Evolutionary conservation across 2,329 filamentous ascomycete genomes (phyloP), one percentile per base, ranked within the genome.

Genomic region (Penicillium glabrum): DNA sequence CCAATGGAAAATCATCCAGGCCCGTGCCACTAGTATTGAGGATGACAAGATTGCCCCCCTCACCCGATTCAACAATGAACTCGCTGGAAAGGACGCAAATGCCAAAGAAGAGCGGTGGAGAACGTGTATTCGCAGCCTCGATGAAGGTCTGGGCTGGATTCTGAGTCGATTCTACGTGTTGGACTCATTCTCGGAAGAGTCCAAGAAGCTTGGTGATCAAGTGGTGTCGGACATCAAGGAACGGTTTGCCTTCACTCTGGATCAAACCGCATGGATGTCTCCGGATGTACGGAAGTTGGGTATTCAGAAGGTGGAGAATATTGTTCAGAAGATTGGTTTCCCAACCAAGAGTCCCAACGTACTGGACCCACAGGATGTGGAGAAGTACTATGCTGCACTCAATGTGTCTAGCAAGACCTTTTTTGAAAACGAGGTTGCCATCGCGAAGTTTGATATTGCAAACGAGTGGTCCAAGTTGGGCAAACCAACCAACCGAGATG

Each of bases 141-240:
- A 89, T 60, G 69, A 72, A 23, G 81, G 82, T 5, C 70, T 90
- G 23, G 83, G 83, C 2, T 90, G 87, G 87, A 86, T 89, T 48
- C 74, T 89, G 16, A 88, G 86, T 67, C 83, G 86, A 23, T 90
- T 90, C 75, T 91, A 87, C 61, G 80, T 90, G 2, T 83, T 90
- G 59, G 84, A 84, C 48, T 82, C 86, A 1, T 91, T 90, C 65
- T 85, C 86, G 0, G 80, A 86, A 13, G 82, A 85, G 21, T 86
- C 86, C 0, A 89, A 89, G 68, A 74, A 83, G 4, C 83, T 89
- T 46, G 87, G 87, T 16, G 85, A 90, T 56, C 81, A 85, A 53
- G 86, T 92, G 62, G 83, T 90, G n/a, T 82, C 82, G 10, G 86
- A 89, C 61, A 87, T 91, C 68, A 89, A 89, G 70, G 78, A 82